Evolutionary conservation across 345 rosid genomes (phyloP).

Genomic region (Luvunga scandens): DNA sequence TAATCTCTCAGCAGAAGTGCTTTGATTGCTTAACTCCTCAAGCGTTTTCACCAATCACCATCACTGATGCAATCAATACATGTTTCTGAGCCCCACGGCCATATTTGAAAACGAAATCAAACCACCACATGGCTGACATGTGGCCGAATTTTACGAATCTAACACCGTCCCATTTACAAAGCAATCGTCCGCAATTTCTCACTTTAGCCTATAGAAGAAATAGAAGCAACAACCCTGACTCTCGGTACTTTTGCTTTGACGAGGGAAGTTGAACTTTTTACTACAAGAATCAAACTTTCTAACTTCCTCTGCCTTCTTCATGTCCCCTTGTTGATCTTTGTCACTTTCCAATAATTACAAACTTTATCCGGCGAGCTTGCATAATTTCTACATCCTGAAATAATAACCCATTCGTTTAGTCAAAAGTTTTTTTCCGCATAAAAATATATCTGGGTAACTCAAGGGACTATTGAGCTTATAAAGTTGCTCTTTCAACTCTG

Average conservation of each 20-base stretch:
- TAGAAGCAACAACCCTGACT: background rate
- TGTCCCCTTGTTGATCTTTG: background rate
- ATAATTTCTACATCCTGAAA: background rate
- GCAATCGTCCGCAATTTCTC: background rate
- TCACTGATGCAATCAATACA: background rate
- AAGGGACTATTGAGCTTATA: too few species aligned
- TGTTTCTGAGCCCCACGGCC: background rate
- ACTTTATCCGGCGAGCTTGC: background rate
- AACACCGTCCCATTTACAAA: background rate
- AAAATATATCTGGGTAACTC: background rate
- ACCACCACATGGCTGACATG: conserved; percentile 2
- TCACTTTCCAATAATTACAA: conserved; percentile 4
- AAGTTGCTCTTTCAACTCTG: background rate
- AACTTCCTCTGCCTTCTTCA: background rate
- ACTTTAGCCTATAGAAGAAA: background rate
- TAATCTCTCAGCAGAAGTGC: background rate
- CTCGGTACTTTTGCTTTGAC: conserved; percentile 6
- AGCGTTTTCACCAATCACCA: background rate
- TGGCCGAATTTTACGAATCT: background rate
- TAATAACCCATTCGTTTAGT: background rate
- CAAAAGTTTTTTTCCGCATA: background rate
- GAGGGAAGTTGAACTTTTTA: conserved; percentile 1
- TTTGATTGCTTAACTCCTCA: too few species aligned
- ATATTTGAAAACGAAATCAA: background rate
- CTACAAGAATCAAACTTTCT: conserved; percentile 4